Evolutionary conservation across 768 basidiomycete genomes (phyloP), one percentile per base, ranked within the genome.

Genomic region (Mycena filopes): DNA sequence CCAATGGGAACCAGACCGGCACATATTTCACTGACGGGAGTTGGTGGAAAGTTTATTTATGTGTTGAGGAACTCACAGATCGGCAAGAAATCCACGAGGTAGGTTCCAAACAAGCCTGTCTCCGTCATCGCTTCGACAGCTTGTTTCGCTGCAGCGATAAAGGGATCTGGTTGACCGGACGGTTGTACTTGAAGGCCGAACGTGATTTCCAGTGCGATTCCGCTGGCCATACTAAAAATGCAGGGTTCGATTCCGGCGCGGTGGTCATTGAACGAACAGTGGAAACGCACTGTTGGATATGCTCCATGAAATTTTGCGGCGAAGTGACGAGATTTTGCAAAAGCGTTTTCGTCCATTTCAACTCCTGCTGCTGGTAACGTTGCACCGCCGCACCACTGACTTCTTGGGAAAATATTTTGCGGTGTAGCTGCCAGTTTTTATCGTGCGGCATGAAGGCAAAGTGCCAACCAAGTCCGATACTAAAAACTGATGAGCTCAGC

Each of bases 81-180:
- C 23, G 72, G 72, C 25, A 73, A 28, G 31, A 63, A 70, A 62
- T 73, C 71, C 2, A 73, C 71, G 9, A 72, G n/a, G 41, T 70
- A 70, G 2, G 62, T 66, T 12, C 71, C 71, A 55, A 68, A 68
- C 29, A 71, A 48, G 12, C 68, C 69, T 11, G 69, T 60, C 18
- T 64, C 55, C 4, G 42, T 48, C 42, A 73, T 25, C 31, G 56
- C 69, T 18, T 71, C 53, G 21, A 73, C 55, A 8, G 69, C 70
- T 59, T 64, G 51, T 21, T 48, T 63, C 20, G 72, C 69, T 16
- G 66, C 69, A 7, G 36, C 57, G 28, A 73, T 69, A 54, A 71
- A 73, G 10, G 68, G 69, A 26, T 73, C 72, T 18, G 63, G 53
- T 13, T 66, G 42, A 13, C 65, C 67, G 20, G 68, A 67, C 15